phyloP scores from a whole-genome alignment of 2,329 filamentous ascomycete genomes.

The Ramularia endophylla region DNA sequence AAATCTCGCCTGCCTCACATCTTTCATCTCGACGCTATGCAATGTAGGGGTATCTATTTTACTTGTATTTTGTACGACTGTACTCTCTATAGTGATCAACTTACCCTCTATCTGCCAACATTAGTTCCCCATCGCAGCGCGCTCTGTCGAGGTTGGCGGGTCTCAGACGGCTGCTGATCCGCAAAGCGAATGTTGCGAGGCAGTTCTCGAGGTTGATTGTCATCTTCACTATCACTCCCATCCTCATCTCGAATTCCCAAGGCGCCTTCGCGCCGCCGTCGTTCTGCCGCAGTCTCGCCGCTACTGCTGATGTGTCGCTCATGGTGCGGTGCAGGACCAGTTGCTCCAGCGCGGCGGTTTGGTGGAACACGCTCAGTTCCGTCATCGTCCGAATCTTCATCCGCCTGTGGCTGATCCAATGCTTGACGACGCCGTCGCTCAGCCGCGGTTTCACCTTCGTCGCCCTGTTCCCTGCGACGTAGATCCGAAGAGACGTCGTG shows the following conservation, averaged over 20 bases:
- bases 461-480: slow-evolving; percentile 11
- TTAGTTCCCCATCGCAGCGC: slow-evolving; percentile 28
- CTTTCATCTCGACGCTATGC: too few relatives aligned
- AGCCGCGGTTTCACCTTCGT: slow-evolving; percentile 31
- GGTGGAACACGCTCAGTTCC: slow-evolving; percentile 35
- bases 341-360: slow-evolving; percentile 3
- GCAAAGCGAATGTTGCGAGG: slow-evolving; percentile 25
- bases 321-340: slow-evolving; percentile 2
- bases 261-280: slow-evolving; percentile 66
- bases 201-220: slow-evolving; percentile 14
- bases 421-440: slow-evolving; percentile 41
- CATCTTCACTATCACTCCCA: slow-evolving; percentile 49
- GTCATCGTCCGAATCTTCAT: slow-evolving; percentile 35
- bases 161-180: slow-evolving; percentile 14
- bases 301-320: slow-evolving; percentile 34
- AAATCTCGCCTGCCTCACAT: too few relatives aligned
- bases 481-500: slow-evolving; percentile 37
- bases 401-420: slow-evolving; percentile 17
- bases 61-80: too few relatives aligned
- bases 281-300: slow-evolving; percentile 67
- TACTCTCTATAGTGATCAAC: too few relatives aligned
- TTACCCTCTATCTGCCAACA: slow-evolving; percentile 27
- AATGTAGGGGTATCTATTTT: too few relatives aligned
- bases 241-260: slow-evolving; percentile 51
- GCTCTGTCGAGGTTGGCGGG: slow-evolving; percentile 19